phyloP scores from a whole-genome alignment of 768 basidiomycete genomes.

The Suillus variegatus region DNA sequence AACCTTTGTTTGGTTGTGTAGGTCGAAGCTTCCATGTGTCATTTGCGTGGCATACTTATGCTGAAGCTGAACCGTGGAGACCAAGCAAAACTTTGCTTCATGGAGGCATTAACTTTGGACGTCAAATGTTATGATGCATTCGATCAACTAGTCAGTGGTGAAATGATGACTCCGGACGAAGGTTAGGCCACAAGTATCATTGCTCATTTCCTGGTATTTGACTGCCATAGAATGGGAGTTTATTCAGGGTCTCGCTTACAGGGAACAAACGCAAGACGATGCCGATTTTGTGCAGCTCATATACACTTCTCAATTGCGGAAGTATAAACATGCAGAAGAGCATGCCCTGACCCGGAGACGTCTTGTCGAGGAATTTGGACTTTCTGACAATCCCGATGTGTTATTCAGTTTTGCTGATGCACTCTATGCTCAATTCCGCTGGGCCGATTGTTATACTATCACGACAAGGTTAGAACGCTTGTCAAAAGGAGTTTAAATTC shows the following conservation, averaged over 20 bases:
- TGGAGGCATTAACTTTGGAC: slow-evolving; percentile 93
- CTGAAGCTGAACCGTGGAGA: slow-evolving; percentile 90
- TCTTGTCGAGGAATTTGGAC: slow-evolving; percentile 80
- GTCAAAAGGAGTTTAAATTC: slow-evolving; percentile 1
- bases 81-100: slow-evolving; percentile 90
- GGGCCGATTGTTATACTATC: slow-evolving; percentile 91
- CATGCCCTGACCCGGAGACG: slow-evolving; percentile 77
- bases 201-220: slow-evolving; percentile 7
- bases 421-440: slow-evolving; percentile 83
- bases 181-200: slow-evolving; percentile 49
- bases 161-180: slow-evolving; percentile 97
- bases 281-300: slow-evolving; percentile 91
- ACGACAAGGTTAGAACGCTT: slow-evolving; percentile 63
- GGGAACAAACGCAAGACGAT: slow-evolving; percentile 82
- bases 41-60: slow-evolving; percentile 91
- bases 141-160: slow-evolving; percentile 83
- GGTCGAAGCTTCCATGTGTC: slow-evolving; percentile 98
- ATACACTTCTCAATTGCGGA: slow-evolving; percentile 88
- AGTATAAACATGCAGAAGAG: slow-evolving; percentile 83
- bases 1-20: slow-evolving; percentile 30
- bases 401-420: slow-evolving; percentile 90
- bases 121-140: slow-evolving; percentile 98
- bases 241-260: slow-evolving; percentile 79
- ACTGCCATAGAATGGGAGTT: slow-evolving; percentile 90
- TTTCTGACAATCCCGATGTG: slow-evolving; percentile 92